Base-by-base conservation (phyloP, 768 basidiomycete species). In the Ephemerocybe angulata region DNA sequence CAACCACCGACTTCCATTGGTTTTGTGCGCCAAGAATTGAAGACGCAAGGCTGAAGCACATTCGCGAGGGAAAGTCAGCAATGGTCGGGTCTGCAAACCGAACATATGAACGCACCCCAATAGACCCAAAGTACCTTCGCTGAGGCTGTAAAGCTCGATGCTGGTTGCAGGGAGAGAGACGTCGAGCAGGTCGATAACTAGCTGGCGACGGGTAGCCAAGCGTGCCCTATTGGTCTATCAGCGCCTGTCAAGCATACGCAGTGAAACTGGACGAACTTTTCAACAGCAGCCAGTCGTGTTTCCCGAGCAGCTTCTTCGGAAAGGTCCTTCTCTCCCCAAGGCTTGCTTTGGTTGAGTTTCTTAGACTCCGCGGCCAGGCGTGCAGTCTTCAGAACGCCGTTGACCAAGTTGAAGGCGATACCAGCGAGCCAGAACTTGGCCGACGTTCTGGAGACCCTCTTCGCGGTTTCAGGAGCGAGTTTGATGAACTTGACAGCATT, bases 341-440 rank as follows among this genome's bases (percentile, higher is more conserved):
- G 75, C 64, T 62, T 71, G 25, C 73, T 69, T 25, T 70, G 63
- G 43, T 76, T 74, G 27, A 90, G 62, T 35, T 73, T 74, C 65
- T 80, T 84, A 3, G 73, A 72, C 55, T 92, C 87, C 44, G 76
- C 81, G 2, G 79, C 77, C 53, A 92, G 68, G 41, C 89, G 75
- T 30, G 76, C 75, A 3, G 80, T 79, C 77, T 91, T 92, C 58
- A 90, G 67, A 2, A 82, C 67, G 24, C 84, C 80, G 65, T 88
- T 85, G 17, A 80, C 71, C 25, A 96, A 76, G 65, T 89, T 93
- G 65, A 93, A 84, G 31, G 86, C 58, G 55, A 98, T 93, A 0
- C 93, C 95, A 3, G 87, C 79, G 19, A 95, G 74, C 94, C 94
- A 98, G 71, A 93, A 88, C 37, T 86, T 83, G 70, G 88, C 90